Conservation (phyloP, 768 basidiomycete species). For the Leccinum arenicola region DNA sequence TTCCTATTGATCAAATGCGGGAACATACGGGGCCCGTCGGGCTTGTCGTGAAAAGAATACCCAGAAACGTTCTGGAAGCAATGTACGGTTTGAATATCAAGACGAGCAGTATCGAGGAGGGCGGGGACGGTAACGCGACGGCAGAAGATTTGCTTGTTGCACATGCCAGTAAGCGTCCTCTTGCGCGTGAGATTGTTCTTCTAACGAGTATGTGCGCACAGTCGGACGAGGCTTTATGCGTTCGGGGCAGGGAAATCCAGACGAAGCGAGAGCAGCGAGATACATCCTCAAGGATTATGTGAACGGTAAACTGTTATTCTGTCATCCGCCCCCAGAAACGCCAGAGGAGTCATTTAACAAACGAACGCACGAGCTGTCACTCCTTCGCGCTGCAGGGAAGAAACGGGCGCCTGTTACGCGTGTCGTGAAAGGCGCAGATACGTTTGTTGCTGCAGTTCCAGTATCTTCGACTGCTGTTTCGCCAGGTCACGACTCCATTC, state of each 20-base stretch:
- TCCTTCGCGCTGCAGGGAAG: slow-evolving; percentile 64
- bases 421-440: slow-evolving; percentile 81
- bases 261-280: slow-evolving; percentile 91
- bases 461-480: not conserved
- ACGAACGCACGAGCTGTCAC: slow-evolving; percentile 57
- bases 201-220: slow-evolving; percentile 34
- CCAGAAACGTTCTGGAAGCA: slow-evolving; percentile 81
- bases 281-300: slow-evolving; percentile 97
- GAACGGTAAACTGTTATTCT: slow-evolving; percentile 87
- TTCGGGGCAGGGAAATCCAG: slow-evolving; percentile 94
- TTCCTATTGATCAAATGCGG: slow-evolving; percentile 96
- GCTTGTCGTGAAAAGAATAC: slow-evolving; percentile 75
- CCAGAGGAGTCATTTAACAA: slow-evolving; percentile 72
- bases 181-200: not conserved
- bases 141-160: slow-evolving; percentile 82
- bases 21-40: slow-evolving; percentile 86
- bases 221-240: slow-evolving; percentile 92
- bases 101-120: slow-evolving; percentile 66
- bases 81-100: slow-evolving; percentile 84
- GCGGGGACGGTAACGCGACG: slow-evolving; percentile 71
- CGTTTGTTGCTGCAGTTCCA: slow-evolving; percentile 52
- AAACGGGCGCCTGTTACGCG: slow-evolving; percentile 88
- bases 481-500: slow-evolving; percentile 20
- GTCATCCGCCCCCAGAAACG: slow-evolving; percentile 80
- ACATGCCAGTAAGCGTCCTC: slow-evolving; percentile 78